Conservation (phyloP, 2,329 filamentous ascomycete species). For the Ilyonectria robusta region DNA sequence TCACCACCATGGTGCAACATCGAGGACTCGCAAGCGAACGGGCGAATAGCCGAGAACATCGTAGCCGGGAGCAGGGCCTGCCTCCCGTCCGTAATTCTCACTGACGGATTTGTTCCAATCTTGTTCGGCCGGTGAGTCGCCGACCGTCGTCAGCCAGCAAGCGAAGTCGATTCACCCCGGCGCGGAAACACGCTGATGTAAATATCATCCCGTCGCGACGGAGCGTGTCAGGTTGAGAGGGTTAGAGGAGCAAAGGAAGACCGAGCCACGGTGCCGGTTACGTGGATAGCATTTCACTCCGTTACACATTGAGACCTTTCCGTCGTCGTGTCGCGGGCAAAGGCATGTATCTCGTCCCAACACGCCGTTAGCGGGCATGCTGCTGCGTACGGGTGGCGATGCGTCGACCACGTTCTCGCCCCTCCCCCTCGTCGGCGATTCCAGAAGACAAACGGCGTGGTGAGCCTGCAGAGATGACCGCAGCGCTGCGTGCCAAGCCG, state of each 20-base stretch:
- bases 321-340: not conserved
- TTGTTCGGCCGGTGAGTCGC: constrained; percentile 34
- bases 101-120: constrained; percentile 14
- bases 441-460: not conserved
- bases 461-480: not conserved
- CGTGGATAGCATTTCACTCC: constrained; percentile 12
- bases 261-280: constrained; percentile 16
- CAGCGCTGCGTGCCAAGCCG: not conserved
- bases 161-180: constrained; percentile 9
- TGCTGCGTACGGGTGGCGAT: constrained; percentile 14
- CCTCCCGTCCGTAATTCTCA: constrained; percentile 26
- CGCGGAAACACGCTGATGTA: constrained; percentile 22
- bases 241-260: constrained; percentile 18
- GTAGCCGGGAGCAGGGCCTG: constrained; percentile 19
- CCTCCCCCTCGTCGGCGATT: constrained; percentile 4
- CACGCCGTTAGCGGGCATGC: constrained; percentile 6
- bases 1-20: constrained; percentile 10
- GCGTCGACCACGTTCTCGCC: constrained; percentile 19
- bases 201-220: constrained; percentile 31
- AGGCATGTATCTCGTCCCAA: constrained; percentile 19
- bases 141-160: constrained; percentile 2
- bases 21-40: constrained; percentile 12
- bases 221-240: constrained; percentile 37
- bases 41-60: constrained; percentile 20
- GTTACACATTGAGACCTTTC: constrained; percentile 13